These are phyloP conservation scores for Eucommia ulmoides DNA, from an alignment of 257 asterid species.

Conservation along the genomic window DNA sequence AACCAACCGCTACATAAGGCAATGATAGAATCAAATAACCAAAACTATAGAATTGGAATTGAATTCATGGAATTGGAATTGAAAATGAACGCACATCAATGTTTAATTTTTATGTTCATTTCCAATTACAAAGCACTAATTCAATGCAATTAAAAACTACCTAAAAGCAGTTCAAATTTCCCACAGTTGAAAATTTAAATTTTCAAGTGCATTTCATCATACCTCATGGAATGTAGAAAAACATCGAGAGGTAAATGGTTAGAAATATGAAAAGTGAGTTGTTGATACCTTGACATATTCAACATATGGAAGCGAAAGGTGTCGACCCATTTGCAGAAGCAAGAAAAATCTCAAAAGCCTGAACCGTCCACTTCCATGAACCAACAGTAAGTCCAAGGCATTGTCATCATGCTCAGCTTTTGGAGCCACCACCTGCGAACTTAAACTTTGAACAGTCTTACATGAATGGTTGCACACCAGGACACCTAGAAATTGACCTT, in stretches of 20 bases:
- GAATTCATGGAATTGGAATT: no score
- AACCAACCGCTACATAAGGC: no score
- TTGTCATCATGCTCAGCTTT: constrained; percentile 91
- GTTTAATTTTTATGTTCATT: no score
- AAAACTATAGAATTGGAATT: no score
- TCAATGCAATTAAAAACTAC: background rate
- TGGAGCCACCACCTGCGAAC: constrained; percentile 95
- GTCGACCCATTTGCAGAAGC: constrained; percentile 73
- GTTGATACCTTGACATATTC: constrained; percentile 79
- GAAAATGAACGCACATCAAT: no score
- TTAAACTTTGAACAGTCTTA: constrained; percentile 87
- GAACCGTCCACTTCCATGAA: constrained; percentile 82
- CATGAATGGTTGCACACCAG: constrained; percentile 91
- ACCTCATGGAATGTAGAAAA: background rate
- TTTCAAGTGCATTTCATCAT: background rate
- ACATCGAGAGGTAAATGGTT: background rate
- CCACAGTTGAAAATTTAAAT: background rate
- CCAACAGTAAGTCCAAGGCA: constrained; percentile 68
- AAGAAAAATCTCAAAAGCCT: constrained; percentile 77
- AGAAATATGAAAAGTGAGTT: background rate
- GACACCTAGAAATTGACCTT: constrained; percentile 75
- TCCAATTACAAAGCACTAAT: no score
- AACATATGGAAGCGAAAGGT: constrained; percentile 78
- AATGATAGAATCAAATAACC: no score
- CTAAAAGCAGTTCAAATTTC: background rate